Conservation (phyloP, 2,329 filamentous ascomycete species). For the Sporothrix schenckii region DNA sequence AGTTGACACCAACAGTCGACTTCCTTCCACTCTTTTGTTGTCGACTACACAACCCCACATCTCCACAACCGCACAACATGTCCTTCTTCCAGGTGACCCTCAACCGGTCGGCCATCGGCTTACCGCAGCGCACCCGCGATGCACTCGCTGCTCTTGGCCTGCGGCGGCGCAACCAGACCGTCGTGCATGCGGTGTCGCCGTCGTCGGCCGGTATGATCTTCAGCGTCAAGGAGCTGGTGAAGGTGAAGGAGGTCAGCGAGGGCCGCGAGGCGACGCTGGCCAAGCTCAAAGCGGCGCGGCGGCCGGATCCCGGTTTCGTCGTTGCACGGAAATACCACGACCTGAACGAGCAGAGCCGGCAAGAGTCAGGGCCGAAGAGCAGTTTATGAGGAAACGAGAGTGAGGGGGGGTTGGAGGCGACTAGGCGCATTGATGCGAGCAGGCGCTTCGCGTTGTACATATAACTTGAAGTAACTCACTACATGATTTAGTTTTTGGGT, state of each 20-base stretch:
- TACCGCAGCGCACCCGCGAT: conserved; percentile 76
- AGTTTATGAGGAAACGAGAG: not conserved
- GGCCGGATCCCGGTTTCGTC: conserved; percentile 73
- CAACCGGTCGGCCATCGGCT: conserved; percentile 84
- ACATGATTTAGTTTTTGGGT: conserved; percentile 16
- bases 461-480: conserved; percentile 20
- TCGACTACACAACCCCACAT: not conserved
- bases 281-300: conserved; percentile 71
- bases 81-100: conserved; percentile 89
- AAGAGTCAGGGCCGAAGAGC: conserved; percentile 15
- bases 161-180: conserved; percentile 79
- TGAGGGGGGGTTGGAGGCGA: not conserved
- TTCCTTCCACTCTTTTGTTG: not conserved
- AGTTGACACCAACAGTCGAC: too few species aligned
- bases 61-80: conserved; percentile 51
- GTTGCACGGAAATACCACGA: conserved; percentile 31
- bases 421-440: not conserved
- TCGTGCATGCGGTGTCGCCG: conserved; percentile 82
- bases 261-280: conserved; percentile 62
- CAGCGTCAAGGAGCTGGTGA: conserved; percentile 89
- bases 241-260: conserved; percentile 74
- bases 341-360: conserved; percentile 2
- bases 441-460: conserved; percentile 4
- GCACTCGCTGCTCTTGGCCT: conserved; percentile 85
- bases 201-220: conserved; percentile 89